Evolutionary conservation across 2,329 filamentous ascomycete species (phyloP).

Genomic region (Neonectria faginata): DNA sequence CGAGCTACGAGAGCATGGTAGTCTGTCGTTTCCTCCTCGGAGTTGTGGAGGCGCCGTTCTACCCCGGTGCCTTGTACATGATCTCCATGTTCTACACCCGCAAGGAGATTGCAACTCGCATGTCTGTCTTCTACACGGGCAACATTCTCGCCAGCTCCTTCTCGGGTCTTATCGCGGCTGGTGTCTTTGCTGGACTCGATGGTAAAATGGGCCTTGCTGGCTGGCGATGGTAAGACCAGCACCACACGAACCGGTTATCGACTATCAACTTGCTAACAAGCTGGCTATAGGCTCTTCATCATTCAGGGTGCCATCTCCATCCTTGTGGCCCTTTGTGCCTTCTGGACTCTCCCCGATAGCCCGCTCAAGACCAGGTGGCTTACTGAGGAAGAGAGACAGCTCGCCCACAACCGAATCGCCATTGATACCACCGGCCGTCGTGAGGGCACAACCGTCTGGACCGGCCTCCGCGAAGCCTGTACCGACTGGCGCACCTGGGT

Average conservation of each 20-base stretch:
- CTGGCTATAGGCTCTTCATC: constrained; percentile 42
- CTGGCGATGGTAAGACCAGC: constrained; percentile 46
- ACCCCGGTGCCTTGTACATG: constrained; percentile 53
- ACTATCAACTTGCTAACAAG: not conserved
- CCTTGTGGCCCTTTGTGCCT: constrained; percentile 46
- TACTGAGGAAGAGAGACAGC: constrained; percentile 52
- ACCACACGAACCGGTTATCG: not conserved
- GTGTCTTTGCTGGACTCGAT: constrained; percentile 52
- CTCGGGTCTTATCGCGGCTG: constrained; percentile 58
- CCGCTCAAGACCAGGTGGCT: constrained; percentile 55
- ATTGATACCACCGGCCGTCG: constrained; percentile 43
- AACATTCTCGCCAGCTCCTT: constrained; percentile 54
- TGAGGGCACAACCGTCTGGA: constrained; percentile 53
- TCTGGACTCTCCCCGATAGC: constrained; percentile 52
- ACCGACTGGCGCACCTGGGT: constrained; percentile 46
- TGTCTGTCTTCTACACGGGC: constrained; percentile 59
- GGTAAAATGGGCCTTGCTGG: constrained; percentile 42
- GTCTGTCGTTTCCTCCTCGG: constrained; percentile 56
- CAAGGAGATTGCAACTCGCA: constrained; percentile 58
- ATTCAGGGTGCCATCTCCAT: constrained; percentile 46
- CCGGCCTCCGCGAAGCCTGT: constrained; percentile 38
- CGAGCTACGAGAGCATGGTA: constrained; percentile 56
- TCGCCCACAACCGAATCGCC: constrained; percentile 56
- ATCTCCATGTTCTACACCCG: constrained; percentile 67
- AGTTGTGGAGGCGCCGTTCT: constrained; percentile 57